A percentile compares a stretch with the other conserved stretches of the same genome.
Evolutionary conservation across 192 early-diverging fungal genomes (phyloP).

Genomic region (Backusella circina): DNA sequence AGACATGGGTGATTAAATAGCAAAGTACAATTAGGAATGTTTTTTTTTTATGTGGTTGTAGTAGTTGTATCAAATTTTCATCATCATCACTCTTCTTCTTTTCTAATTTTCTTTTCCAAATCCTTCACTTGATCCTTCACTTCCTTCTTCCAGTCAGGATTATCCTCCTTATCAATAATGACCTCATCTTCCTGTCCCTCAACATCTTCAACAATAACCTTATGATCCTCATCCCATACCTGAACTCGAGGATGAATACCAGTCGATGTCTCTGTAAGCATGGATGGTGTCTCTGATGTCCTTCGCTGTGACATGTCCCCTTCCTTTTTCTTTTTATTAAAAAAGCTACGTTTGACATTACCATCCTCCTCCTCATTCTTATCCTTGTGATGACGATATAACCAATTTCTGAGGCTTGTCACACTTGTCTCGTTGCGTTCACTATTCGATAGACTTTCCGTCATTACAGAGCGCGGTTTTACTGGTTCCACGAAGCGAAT

Average conservation of each 20-base stretch:
- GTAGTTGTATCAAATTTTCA: not conserved
- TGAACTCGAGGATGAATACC: slow-evolving; percentile 12
- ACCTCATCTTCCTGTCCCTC: not conserved
- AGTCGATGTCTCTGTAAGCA: not conserved
- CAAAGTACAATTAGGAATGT: not conserved
- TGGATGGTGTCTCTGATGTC: not conserved
- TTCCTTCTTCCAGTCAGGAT: slow-evolving; percentile 13
- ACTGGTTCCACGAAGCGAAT: slow-evolving; percentile 35
- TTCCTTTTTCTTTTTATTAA: not conserved
- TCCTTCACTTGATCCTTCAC: slow-evolving; percentile 23
- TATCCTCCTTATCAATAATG: slow-evolving; percentile 10
- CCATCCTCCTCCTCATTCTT: not conserved
- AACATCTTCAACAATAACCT: slow-evolving; percentile 19
- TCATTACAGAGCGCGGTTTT: slow-evolving; percentile 14
- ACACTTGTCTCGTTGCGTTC: slow-evolving; percentile 17
- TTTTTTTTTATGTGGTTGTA: not conserved
- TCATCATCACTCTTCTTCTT: not conserved
- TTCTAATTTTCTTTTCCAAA: not conserved
- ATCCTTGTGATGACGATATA: not conserved
- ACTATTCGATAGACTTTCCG: not conserved
- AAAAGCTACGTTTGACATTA: not conserved
- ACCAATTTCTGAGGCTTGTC: not conserved
- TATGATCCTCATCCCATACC: slow-evolving; percentile 20
- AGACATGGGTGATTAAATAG: not conserved
- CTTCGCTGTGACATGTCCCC: not conserved